Evolutionary conservation across 768 basidiomycete genomes (phyloP).

Genomic region (Goffeauzyma gilvescens): DNA sequence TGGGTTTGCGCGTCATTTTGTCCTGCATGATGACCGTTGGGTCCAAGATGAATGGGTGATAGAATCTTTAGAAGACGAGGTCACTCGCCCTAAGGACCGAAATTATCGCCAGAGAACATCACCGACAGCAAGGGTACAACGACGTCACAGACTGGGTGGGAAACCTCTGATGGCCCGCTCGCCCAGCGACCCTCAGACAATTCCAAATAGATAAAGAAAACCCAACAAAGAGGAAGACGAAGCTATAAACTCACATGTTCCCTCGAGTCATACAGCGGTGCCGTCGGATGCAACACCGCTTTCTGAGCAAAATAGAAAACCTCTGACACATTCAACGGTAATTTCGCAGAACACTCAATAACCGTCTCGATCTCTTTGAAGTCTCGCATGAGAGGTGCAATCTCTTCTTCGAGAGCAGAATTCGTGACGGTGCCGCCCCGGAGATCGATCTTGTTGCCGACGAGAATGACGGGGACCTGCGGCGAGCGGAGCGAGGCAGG

Average conservation of each 20-base stretch:
- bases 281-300: slow-evolving; percentile 88
- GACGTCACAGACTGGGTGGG: too few species aligned
- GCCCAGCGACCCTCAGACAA: neutral
- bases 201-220: neutral
- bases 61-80: too few species aligned
- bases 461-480: slow-evolving; percentile 85
- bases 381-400: slow-evolving; percentile 91
- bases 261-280: slow-evolving; percentile 86
- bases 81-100: too few species aligned
- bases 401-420: slow-evolving; percentile 81
- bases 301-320: slow-evolving; percentile 98
- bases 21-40: too few species aligned
- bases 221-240: neutral
- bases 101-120: too few species aligned
- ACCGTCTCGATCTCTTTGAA: slow-evolving; percentile 99
- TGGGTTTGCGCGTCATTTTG: too few species aligned
- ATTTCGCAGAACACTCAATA: slow-evolving; percentile 75
- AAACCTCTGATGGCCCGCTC: too few species aligned
- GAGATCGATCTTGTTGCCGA: slow-evolving; percentile 96
- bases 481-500: too few species aligned
- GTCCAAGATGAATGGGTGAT: too few species aligned
- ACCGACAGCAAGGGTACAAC: too few species aligned
- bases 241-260: slow-evolving; percentile 80
- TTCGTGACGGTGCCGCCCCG: slow-evolving; percentile 85
- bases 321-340: slow-evolving; percentile 80